These are phyloP conservation scores for Aspergillus puulaauensis DNA, from an alignment of 2,329 filamentous ascomycete genomes.

Conservation along the genomic window DNA sequence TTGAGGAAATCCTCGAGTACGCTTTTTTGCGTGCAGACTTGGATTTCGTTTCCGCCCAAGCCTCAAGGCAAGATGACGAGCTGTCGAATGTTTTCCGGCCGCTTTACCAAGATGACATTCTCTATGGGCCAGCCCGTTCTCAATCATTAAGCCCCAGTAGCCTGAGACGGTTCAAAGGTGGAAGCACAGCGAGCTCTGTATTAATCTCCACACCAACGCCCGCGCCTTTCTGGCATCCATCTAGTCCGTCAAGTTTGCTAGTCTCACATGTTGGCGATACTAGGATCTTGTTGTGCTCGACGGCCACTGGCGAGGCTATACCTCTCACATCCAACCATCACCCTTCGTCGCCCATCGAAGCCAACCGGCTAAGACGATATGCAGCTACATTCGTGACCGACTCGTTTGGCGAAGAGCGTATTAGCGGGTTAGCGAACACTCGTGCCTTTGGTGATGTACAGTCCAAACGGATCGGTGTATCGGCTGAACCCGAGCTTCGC, in stretches of 20 bases:
- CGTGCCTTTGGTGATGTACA: conserved; percentile 91
- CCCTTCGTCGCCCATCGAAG: conserved; percentile 81
- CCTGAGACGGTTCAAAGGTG: conserved; percentile 79
- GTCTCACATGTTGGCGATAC: conserved; percentile 94
- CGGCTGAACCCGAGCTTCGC: conserved; percentile 85
- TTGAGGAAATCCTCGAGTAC: conserved; percentile 70
- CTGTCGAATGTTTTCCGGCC: conserved; percentile 70
- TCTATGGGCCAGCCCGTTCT: conserved; percentile 61
- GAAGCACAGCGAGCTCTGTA: conserved; percentile 85
- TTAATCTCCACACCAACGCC: conserved; percentile 90
- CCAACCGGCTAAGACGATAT: conserved; percentile 78
- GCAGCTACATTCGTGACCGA: conserved; percentile 87
- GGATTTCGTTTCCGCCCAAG: conserved; percentile 89
- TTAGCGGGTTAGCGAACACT: conserved; percentile 89
- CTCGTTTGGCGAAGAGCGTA: conserved; percentile 95
- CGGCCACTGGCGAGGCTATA: conserved; percentile 73
- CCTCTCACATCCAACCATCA: conserved; percentile 91
- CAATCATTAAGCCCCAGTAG: conserved; percentile 63
- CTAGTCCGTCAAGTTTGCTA: conserved; percentile 76
- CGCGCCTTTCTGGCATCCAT: conserved; percentile 92
- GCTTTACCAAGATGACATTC: conserved; percentile 79
- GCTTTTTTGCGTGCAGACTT: conserved; percentile 92
- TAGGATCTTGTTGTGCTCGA: conserved; percentile 84
- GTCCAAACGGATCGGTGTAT: conserved; percentile 89
- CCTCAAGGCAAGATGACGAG: conserved; percentile 74